Evolutionary conservation across 2,329 filamentous ascomycete species (phyloP).

Genomic region (Bipolaris cookei): DNA sequence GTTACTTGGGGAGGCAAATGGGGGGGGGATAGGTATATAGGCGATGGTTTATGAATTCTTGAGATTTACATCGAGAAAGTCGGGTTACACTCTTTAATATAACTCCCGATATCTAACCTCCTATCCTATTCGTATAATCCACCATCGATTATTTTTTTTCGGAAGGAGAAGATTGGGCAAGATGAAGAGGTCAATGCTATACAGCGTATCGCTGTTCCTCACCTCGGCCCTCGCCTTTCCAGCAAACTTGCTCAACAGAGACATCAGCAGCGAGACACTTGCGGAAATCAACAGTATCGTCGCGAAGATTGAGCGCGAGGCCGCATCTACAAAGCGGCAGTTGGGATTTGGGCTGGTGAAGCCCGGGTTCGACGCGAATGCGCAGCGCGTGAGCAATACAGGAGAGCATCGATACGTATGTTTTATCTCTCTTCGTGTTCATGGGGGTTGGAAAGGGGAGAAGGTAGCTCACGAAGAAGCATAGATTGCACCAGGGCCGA

Average conservation of each 20-base stretch:
- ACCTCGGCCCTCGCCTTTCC: slow-evolving; percentile 21
- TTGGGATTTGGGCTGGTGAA: slow-evolving; percentile 7
- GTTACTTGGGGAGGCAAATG: too few relatives aligned
- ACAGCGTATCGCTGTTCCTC: slow-evolving; percentile 15
- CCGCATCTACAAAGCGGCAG: slow-evolving; percentile 2
- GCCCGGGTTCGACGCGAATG: slow-evolving; percentile 19
- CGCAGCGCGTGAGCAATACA: slow-evolving; percentile 19
- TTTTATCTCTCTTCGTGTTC: not conserved
- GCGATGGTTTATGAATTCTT: too few relatives aligned
- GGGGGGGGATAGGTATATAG: too few relatives aligned
- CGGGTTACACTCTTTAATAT: too few relatives aligned
- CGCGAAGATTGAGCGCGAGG: slow-evolving; percentile 17
- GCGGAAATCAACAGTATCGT: slow-evolving; percentile 18
- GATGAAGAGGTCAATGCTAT: slow-evolving; percentile 19
- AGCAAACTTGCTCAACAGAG: slow-evolving; percentile 15
- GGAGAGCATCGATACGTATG: slow-evolving; percentile 20
- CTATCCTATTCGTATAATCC: too few relatives aligned
- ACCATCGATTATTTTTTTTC: too few relatives aligned
- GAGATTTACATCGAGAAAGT: too few relatives aligned
- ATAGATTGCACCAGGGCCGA: slow-evolving; percentile 11
- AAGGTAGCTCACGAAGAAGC: not conserved
- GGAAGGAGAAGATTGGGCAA: not conserved
- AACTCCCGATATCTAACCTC: too few relatives aligned
- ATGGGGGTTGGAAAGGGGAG: too few relatives aligned
- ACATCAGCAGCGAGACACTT: slow-evolving; percentile 17